Conservation (phyloP, 495 filamentous ascomycete genomes). For the Penicillium waksmanii region DNA sequence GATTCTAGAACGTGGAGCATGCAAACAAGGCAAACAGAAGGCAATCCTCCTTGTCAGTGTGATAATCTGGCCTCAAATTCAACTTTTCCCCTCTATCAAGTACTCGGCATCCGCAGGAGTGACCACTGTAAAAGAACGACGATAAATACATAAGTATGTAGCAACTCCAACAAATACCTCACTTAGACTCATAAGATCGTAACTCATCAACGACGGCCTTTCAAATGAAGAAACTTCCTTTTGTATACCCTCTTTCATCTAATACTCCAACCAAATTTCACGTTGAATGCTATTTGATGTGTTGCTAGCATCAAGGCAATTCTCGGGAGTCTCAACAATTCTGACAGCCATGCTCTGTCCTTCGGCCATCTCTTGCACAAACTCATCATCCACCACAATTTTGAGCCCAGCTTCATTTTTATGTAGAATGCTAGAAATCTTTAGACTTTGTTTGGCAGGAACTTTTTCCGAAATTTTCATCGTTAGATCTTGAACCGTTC, state of each 20-base stretch:
- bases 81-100: too few relatives aligned
- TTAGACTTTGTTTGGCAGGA: background rate
- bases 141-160: too few relatives aligned
- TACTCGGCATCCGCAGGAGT: too few relatives aligned
- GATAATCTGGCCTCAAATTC: too few relatives aligned
- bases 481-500: constrained; percentile 5
- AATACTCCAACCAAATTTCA: background rate
- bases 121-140: too few relatives aligned
- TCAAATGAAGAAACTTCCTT: too few relatives aligned
- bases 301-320: background rate
- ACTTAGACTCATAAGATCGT: too few relatives aligned
- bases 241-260: background rate
- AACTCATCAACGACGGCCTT: too few relatives aligned
- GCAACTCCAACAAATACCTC: too few relatives aligned
- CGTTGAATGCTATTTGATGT: background rate
- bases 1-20: constrained; percentile 12
- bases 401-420: constrained; percentile 1
- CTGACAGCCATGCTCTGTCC: constrained; percentile 13
- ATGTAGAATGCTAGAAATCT: background rate
- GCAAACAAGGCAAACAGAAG: constrained; percentile 19
- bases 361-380: constrained; percentile 11
- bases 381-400: constrained; percentile 12
- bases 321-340: background rate
- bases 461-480: background rate
- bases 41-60: background rate